phyloP scores from a whole-genome alignment of 139 green algal genomes.

The Chlamydomonas schloesseri region DNA sequence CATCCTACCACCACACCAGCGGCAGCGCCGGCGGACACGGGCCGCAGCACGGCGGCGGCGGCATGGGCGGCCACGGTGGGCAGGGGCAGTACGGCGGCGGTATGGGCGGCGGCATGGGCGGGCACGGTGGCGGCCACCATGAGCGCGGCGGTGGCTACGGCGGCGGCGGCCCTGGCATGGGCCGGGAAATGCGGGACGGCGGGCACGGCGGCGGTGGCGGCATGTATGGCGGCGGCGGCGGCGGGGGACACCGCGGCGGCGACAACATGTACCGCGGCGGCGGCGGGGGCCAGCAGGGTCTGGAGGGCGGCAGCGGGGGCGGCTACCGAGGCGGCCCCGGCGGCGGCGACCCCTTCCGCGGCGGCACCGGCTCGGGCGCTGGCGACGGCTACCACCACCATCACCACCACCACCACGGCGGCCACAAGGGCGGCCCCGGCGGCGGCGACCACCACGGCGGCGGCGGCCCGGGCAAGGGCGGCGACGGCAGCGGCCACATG shows the following conservation, averaged over 20 bases:
- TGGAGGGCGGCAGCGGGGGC: neutral
- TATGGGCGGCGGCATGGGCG: too few species aligned
- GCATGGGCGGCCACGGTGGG: neutral
- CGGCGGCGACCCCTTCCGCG: neutral
- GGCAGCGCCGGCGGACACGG: neutral
- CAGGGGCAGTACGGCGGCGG: too few species aligned
- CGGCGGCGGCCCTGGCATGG: too few species aligned
- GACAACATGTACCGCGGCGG: neutral
- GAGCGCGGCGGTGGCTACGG: too few species aligned
- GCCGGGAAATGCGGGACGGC: neutral
- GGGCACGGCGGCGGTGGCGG: neutral
- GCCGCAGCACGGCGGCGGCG: neutral
- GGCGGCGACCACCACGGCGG: conserved; percentile 1
- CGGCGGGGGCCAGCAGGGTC: neutral
- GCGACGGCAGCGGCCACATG: neutral
- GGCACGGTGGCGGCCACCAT: too few species aligned
- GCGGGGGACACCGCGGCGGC: neutral
- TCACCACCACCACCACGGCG: conserved; percentile 16
- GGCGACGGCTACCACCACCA: conserved; percentile 33
- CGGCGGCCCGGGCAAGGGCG: neutral
- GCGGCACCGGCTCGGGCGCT: neutral
- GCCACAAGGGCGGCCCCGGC: neutral
- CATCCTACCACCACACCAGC: conserved; percentile 20
- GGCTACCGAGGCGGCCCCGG: neutral
- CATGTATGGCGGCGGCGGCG: neutral